phyloP scores from a whole-genome alignment of 345 rosid species.

The Linum usitatissimum region DNA sequence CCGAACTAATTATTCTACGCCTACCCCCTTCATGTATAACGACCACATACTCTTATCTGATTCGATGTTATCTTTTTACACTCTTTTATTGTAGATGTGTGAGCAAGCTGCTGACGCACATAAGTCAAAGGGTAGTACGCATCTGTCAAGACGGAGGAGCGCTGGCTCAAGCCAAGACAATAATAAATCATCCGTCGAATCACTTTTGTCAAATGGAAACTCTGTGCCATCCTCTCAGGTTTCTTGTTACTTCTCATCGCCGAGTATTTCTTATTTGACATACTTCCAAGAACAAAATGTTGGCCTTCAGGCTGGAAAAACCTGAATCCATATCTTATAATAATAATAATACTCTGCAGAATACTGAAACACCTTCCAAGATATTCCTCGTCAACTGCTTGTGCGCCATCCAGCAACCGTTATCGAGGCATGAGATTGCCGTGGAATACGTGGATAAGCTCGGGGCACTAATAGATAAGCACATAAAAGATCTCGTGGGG shows the following conservation, averaged over 20 bases:
- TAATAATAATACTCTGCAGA: conserved; percentile 36
- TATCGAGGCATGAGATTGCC: conserved; percentile 59
- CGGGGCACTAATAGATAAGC: conserved; percentile 60
- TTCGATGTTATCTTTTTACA: conserved; percentile 5
- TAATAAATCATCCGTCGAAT: conserved; percentile 81
- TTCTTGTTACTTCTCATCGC: conserved; percentile 3
- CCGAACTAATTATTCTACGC: background rate
- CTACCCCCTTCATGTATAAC: too few species aligned
- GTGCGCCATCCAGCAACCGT: conserved; percentile 79
- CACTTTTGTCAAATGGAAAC: conserved; percentile 62
- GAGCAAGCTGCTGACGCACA: conserved; percentile 97
- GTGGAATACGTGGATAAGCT: conserved; percentile 60
- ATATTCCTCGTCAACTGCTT: conserved; percentile 91
- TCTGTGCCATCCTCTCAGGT: conserved; percentile 51
- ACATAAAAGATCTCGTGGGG: conserved; percentile 48
- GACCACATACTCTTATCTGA: too few species aligned
- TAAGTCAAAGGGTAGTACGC: conserved; percentile 58
- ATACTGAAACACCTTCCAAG: conserved; percentile 67
- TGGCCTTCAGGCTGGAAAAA: background rate
- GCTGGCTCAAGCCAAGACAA: conserved; percentile 45
- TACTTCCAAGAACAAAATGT: background rate
- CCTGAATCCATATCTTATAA: conserved; percentile 9
- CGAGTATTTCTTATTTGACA: background rate
- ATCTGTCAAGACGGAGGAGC: conserved; percentile 67
- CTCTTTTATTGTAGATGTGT: conserved; percentile 53